Percentiles rank a stretch among this genome's conserved stretches.
Conservation (phyloP, 768 basidiomycete genomes). For the Punctularia strigosozonata region DNA sequence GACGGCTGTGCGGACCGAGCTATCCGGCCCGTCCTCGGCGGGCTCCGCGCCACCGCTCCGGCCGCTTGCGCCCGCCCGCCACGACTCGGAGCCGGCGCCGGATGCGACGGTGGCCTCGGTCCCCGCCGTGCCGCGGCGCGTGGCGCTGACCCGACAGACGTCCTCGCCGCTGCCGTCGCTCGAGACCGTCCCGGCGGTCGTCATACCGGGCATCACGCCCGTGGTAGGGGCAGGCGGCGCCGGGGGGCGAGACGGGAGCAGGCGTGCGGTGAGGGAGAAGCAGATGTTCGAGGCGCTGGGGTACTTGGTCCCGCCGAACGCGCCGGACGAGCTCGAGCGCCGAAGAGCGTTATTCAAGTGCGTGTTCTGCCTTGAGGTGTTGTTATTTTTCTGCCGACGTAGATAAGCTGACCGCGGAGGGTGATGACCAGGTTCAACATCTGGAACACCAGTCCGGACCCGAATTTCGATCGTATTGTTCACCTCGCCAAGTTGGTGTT, state of each 20-base stretch:
- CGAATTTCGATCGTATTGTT: constrained; percentile 89
- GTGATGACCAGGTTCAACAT: constrained; percentile 85
- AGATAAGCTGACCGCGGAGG: background rate
- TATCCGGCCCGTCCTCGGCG: background rate
- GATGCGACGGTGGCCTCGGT: constrained; percentile 24
- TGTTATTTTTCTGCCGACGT: background rate
- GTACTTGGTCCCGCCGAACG: constrained; percentile 71
- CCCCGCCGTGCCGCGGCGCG: constrained; percentile 37
- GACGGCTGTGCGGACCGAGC: background rate
- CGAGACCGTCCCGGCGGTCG: constrained; percentile 18
- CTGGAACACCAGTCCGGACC: constrained; percentile 74
- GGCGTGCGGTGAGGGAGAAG: constrained; percentile 53
- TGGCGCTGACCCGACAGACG: constrained; percentile 47
- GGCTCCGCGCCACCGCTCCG: background rate
- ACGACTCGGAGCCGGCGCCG: constrained; percentile 15
- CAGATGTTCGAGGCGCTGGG: constrained; percentile 52
- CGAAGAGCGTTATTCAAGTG: constrained; percentile 79
- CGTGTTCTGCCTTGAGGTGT: constrained; percentile 12
- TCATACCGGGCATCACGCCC: constrained; percentile 1
- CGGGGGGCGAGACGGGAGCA: constrained; percentile 19
- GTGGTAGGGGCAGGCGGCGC: background rate
- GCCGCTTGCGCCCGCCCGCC: too few species aligned
- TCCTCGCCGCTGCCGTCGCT: constrained; percentile 50
- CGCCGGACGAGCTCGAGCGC: constrained; percentile 75
- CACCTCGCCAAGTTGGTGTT: constrained; percentile 92